A percentile compares a stretch with the other conserved stretches of the same genome.
Conservation (phyloP, 345 rosid species). For the Dipteronia sinensis region DNA sequence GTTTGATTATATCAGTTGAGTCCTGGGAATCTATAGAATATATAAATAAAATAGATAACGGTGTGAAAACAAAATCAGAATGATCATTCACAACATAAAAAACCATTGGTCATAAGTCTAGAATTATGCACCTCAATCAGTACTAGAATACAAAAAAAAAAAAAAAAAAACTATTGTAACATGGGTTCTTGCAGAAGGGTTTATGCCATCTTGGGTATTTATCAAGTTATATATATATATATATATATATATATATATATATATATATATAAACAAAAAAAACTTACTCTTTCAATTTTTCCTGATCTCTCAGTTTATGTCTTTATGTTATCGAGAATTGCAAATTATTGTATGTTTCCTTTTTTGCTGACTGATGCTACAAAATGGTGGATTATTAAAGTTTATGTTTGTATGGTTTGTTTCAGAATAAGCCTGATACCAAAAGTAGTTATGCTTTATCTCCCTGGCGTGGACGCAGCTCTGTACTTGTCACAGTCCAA, state of each 20-base stretch:
- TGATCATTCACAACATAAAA: neutral
- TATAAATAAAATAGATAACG: neutral
- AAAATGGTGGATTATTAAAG: conserved; percentile 11
- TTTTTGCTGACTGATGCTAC: neutral
- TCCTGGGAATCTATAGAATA: neutral
- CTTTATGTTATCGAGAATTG: too few species aligned
- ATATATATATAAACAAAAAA: too few species aligned
- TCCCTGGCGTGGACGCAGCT: conserved; percentile 94
- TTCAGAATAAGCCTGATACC: conserved; percentile 96
- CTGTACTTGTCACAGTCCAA: conserved; percentile 75
- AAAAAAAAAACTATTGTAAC: too few species aligned
- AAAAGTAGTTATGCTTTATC: conserved; percentile 85
- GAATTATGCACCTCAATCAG: conserved; percentile 71
- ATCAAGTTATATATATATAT: too few species aligned
- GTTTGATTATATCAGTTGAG: neutral
- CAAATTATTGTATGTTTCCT: neutral
- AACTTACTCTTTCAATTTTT: too few species aligned
- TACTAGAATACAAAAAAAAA: conserved; percentile 73
- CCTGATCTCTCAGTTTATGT: too few species aligned
- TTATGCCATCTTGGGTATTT: conserved; percentile 90
- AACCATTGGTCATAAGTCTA: neutral
- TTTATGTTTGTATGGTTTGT: conserved; percentile 29
- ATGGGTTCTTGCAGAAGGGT: conserved; percentile 98
- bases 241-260: neutral
- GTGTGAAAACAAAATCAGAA: neutral